phyloP scores from a whole-genome alignment of 495 filamentous ascomycete species.

The Paragyromitra xinjiangensis region DNA sequence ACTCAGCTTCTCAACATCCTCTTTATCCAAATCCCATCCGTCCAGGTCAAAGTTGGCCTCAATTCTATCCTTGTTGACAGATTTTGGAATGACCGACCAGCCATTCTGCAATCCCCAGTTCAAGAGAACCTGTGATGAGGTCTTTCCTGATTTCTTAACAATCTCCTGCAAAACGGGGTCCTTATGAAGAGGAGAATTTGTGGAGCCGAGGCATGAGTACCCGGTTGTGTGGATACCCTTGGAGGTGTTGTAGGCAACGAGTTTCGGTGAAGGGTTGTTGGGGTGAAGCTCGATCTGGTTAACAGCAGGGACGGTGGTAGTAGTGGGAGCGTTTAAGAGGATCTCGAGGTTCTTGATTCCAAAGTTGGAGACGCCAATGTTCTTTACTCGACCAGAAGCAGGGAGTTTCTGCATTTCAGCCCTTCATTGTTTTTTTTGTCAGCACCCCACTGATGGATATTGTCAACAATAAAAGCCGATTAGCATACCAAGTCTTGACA shows the following conservation, averaged over 20 bases:
- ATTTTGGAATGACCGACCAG: slow-evolving; percentile 78
- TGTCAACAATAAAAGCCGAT: neutral
- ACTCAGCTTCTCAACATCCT: slow-evolving; percentile 71
- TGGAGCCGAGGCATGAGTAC: slow-evolving; percentile 73
- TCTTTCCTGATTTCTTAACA: slow-evolving; percentile 72
- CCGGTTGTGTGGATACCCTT: slow-evolving; percentile 75
- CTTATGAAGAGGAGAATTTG: slow-evolving; percentile 67
- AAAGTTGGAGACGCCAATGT: slow-evolving; percentile 73
- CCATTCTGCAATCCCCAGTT: slow-evolving; percentile 76
- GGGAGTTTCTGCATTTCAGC: slow-evolving; percentile 80
- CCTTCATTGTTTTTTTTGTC: slow-evolving; percentile 10
- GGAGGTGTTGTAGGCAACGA: slow-evolving; percentile 73
- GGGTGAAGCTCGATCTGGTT: slow-evolving; percentile 96
- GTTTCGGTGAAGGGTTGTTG: slow-evolving; percentile 79
- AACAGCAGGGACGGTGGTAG: slow-evolving; percentile 76
- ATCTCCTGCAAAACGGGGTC: slow-evolving; percentile 68
- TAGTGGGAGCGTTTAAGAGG: slow-evolving; percentile 65
- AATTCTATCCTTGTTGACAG: slow-evolving; percentile 69
- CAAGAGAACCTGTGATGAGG: slow-evolving; percentile 73
- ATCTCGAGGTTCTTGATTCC: slow-evolving; percentile 69
- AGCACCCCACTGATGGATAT: neutral
- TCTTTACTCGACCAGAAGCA: slow-evolving; percentile 79
- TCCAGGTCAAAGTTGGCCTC: slow-evolving; percentile 72
- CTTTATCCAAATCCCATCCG: slow-evolving; percentile 71
- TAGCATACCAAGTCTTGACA: slow-evolving; percentile 72